Conservation (phyloP, 768 basidiomycete genomes). For the Clathrus columnatus region DNA sequence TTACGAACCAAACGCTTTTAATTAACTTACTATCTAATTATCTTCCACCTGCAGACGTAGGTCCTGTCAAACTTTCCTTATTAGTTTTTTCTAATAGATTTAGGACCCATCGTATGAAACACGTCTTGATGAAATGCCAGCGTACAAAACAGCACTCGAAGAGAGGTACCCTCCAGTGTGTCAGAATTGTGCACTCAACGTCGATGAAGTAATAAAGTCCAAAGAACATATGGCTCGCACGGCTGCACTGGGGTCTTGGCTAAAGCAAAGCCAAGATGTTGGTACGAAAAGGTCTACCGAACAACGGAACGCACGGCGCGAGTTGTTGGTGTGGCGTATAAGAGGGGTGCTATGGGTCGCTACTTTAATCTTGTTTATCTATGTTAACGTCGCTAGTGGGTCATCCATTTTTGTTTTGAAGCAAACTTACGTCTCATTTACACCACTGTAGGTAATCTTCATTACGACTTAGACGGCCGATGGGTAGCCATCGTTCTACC, state of each 20-base stretch:
- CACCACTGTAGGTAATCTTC: background rate
- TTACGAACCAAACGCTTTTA: conserved; percentile 86
- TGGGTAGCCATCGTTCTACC: conserved; percentile 37
- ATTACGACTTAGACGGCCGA: background rate
- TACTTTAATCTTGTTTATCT: conserved; percentile 35
- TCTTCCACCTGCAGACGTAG: conserved; percentile 67
- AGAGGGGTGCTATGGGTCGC: conserved; percentile 60
- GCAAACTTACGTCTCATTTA: conserved; percentile 18
- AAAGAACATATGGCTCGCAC: conserved; percentile 78
- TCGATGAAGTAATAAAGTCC: conserved; percentile 71
- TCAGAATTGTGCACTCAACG: conserved; percentile 58
- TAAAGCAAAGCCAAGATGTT: conserved; percentile 38
- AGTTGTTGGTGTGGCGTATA: conserved; percentile 58
- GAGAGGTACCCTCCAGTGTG: conserved; percentile 85
- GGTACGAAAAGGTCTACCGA: conserved; percentile 29
- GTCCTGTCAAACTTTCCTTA: conserved; percentile 20
- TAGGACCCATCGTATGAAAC: conserved; percentile 67
- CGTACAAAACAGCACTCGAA: conserved; percentile 69
- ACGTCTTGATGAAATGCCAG: conserved; percentile 54
- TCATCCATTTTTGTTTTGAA: conserved; percentile 21
- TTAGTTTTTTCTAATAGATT: conserved; percentile 6
- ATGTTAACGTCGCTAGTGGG: conserved; percentile 42
- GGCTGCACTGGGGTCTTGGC: conserved; percentile 63
- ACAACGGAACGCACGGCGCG: conserved; percentile 35
- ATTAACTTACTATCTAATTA: conserved; percentile 85